Conservation (phyloP, 108 stramenopile genomes). For the Cyclotella distinguenda region DNA sequence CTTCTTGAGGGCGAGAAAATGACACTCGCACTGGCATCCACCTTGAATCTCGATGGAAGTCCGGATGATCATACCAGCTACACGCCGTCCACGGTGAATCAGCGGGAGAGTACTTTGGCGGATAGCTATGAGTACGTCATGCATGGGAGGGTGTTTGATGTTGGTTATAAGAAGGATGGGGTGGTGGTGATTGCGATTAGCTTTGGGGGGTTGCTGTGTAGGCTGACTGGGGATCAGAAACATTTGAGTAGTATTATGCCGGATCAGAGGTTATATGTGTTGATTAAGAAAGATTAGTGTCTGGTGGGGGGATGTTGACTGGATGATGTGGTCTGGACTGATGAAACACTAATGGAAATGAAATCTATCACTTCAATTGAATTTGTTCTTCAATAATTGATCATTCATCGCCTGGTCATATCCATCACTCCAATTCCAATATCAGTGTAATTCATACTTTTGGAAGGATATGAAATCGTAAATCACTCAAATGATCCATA, state of each 20-base stretch:
- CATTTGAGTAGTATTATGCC: constrained; percentile 89
- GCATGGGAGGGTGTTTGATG: constrained; percentile 95
- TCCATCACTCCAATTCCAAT: too few relatives aligned
- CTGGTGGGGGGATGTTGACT: too few relatives aligned
- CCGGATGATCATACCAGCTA: constrained; percentile 94
- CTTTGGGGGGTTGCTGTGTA: constrained; percentile 95
- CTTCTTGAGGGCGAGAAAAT: constrained; percentile 85
- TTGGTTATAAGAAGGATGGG: constrained; percentile 80
- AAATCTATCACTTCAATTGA: too few relatives aligned
- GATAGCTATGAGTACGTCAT: constrained; percentile 98
- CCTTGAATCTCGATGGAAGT: constrained; percentile 89
- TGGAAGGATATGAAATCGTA: too few relatives aligned
- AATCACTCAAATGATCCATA: too few relatives aligned
- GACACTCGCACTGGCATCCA: constrained; percentile 90
- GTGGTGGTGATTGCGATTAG: constrained; percentile 83
- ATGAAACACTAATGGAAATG: too few relatives aligned
- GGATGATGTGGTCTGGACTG: too few relatives aligned
- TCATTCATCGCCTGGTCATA: too few relatives aligned
- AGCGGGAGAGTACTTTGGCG: constrained; percentile 77
- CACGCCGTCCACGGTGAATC: constrained; percentile 33
- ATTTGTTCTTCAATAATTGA: too few relatives aligned
- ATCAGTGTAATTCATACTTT: too few relatives aligned
- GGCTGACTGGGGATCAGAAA: constrained; percentile 90
- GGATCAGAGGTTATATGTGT: constrained; percentile 87
- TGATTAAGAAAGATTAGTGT: constrained; percentile 90